Percentiles rank a stretch among this genome's conserved stretches.
These are phyloP conservation scores for Puccinia brachypodii DNA, from an alignment of 1,284 basidiomycete species.

Conservation along the genomic window DNA sequence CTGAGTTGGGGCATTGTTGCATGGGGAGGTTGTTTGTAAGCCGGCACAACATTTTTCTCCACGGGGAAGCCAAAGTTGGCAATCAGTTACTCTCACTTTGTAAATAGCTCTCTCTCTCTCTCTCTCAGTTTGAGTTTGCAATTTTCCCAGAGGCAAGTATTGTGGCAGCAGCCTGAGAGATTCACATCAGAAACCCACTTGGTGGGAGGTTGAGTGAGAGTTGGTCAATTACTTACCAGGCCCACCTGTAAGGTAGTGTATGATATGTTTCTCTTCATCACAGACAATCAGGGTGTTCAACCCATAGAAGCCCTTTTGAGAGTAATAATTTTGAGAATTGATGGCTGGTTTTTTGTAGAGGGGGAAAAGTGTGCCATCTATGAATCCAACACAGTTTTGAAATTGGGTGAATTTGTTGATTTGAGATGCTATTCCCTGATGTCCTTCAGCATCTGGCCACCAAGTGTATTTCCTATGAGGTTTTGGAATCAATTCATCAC, in stretches of 20 bases:
- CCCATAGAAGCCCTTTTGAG: not conserved
- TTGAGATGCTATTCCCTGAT: not conserved
- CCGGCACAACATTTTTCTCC: not conserved
- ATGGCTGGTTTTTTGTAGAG: not conserved
- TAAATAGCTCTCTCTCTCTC: too few species aligned
- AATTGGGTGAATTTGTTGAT: not conserved
- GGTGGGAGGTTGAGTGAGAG: not conserved
- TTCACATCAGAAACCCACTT: not conserved
- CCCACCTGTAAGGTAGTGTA: not conserved
- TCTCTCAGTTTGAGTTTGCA: not conserved
- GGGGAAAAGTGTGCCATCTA: slow-evolving; percentile 17
- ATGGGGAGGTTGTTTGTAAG: not conserved
- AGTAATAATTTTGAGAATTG: not conserved
- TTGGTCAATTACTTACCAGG: not conserved
- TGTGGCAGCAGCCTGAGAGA: not conserved
- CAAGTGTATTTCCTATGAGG: not conserved
- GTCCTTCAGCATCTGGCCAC: not conserved
- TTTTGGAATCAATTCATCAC: not conserved
- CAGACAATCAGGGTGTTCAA: not conserved
- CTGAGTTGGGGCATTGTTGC: not conserved
- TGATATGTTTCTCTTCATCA: not conserved
- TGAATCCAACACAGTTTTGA: slow-evolving; percentile 15
- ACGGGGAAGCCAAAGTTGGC: not conserved
- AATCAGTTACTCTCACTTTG: slow-evolving; percentile 10
- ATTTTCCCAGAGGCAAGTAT: not conserved